Conservation (phyloP, 306 rosid species). For the Elaeagnus macrophylla region DNA sequence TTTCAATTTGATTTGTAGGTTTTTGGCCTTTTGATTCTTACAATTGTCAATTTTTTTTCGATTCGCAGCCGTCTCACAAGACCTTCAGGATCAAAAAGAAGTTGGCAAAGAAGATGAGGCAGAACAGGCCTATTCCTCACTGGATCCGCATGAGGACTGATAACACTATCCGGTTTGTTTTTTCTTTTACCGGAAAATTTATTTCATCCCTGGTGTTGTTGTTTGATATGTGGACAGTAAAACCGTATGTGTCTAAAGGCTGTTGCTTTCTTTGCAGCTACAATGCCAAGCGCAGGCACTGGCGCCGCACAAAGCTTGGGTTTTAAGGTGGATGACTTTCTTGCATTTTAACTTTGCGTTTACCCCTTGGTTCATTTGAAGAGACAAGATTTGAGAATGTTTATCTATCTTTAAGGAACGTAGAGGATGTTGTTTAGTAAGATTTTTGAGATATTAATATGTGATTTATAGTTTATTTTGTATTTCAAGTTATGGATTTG, state of each 20-base stretch:
- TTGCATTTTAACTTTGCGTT: not conserved
- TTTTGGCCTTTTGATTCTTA: not conserved
- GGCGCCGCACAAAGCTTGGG: constrained; percentile 92
- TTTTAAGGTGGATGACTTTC: constrained; percentile 37
- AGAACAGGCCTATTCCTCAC: constrained; percentile 79
- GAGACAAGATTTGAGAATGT: constrained; percentile 1
- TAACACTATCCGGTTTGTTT: constrained; percentile 55
- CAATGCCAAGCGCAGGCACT: constrained; percentile 85
- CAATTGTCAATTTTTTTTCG: not conserved
- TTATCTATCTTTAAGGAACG: constrained; percentile 9
- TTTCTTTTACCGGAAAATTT: too few relatives aligned
- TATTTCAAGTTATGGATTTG: constrained; percentile 6
- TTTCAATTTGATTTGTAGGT: not conserved
- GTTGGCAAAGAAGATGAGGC: constrained; percentile 93
- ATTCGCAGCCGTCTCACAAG: constrained; percentile 74
- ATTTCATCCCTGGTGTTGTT: not conserved
- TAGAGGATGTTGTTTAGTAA: constrained; percentile 3
- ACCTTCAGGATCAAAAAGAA: constrained; percentile 82
- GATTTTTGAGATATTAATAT: constrained; percentile 11
- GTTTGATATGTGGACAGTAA: not conserved
- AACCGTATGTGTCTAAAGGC: not conserved
- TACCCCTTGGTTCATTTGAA: constrained; percentile 2
- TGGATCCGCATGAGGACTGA: constrained; percentile 85
- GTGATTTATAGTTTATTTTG: constrained; percentile 1
- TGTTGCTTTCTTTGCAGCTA: constrained; percentile 30